A percentile compares a stretch with the other conserved stretches of the same genome.
phyloP scores from a whole-genome alignment of 768 basidiomycete species.

The Hypholoma sublateritium region DNA sequence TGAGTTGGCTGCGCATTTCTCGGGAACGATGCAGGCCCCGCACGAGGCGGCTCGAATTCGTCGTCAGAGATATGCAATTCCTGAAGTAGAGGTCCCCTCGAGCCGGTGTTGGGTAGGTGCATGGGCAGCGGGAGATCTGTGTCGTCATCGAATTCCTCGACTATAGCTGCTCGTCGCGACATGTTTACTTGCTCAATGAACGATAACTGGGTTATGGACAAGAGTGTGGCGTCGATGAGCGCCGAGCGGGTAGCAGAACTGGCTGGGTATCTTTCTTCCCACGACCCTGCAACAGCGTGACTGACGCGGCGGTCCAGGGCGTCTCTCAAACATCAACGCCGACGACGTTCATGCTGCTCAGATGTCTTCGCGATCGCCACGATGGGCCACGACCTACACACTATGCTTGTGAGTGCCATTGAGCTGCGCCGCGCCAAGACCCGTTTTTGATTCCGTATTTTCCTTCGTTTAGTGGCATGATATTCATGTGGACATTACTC shows the following conservation, averaged over 20 bases:
- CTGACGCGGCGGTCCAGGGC: too few species aligned
- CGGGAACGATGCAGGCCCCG: constrained; percentile 59
- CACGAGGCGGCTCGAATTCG: constrained; percentile 42
- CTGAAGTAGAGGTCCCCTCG: constrained; percentile 75
- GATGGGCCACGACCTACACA: constrained; percentile 26
- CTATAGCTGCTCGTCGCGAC: constrained; percentile 69
- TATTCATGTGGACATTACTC: constrained; percentile 14
- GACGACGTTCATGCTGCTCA: constrained; percentile 34
- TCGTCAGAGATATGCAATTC: constrained; percentile 62
- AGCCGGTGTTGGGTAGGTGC: constrained; percentile 62
- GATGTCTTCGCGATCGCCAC: constrained; percentile 33
- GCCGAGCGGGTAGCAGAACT: not conserved
- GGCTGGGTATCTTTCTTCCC: constrained; percentile 14
- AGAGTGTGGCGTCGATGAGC: not conserved
- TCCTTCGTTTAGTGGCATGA: constrained; percentile 5
- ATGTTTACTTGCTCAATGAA: constrained; percentile 31
- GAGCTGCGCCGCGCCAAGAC: too few species aligned
- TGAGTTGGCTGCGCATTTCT: constrained; percentile 13
- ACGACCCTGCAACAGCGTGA: constrained; percentile 4
- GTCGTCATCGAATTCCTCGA: constrained; percentile 92
- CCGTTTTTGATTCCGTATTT: too few species aligned
- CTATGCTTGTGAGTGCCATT: constrained; percentile 28
- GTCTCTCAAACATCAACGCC: constrained; percentile 6
- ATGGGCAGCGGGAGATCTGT: constrained; percentile 84
- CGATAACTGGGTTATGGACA: too few species aligned